Evolutionary conservation across 2,329 filamentous ascomycete species (phyloP).

Genomic region (Neurospora sp.): DNA sequence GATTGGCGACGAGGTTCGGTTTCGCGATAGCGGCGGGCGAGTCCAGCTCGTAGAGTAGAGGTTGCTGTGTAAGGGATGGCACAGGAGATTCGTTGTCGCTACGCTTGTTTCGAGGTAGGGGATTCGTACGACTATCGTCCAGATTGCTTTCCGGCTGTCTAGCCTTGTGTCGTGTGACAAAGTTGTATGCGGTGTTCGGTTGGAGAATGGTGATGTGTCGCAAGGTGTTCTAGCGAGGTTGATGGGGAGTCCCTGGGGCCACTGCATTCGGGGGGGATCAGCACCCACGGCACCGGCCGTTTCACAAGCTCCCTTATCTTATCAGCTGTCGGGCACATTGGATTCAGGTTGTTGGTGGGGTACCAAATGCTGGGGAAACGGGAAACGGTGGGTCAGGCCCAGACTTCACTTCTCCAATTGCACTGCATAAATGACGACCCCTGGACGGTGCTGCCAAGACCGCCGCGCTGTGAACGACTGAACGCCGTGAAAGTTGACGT

Average conservation of each 20-base stretch:
- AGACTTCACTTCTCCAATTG: neutral
- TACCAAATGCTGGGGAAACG: neutral
- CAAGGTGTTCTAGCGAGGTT: neutral
- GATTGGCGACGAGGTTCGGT: neutral
- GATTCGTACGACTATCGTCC: neutral
- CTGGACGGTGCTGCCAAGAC: slow-evolving; percentile 1
- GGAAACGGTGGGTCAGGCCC: neutral
- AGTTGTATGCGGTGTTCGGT: neutral
- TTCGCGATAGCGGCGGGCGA: neutral
- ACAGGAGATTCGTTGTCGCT: neutral
- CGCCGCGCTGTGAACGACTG: neutral
- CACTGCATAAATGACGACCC: neutral
- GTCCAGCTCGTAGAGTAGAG: neutral
- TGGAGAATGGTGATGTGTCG: neutral
- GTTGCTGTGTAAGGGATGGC: neutral
- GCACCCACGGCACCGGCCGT: neutral
- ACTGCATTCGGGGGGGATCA: neutral
- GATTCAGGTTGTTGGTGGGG: neutral
- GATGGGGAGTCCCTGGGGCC: neutral
- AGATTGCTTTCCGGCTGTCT: neutral
- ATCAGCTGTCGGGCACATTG: neutral
- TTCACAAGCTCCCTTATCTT: neutral
- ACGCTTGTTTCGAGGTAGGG: neutral
- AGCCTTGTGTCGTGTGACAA: neutral
- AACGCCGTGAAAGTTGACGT: neutral